Evolutionary conservation across 1,139 yeast species (phyloP).

Genomic region (Petasospora fabianii): DNA sequence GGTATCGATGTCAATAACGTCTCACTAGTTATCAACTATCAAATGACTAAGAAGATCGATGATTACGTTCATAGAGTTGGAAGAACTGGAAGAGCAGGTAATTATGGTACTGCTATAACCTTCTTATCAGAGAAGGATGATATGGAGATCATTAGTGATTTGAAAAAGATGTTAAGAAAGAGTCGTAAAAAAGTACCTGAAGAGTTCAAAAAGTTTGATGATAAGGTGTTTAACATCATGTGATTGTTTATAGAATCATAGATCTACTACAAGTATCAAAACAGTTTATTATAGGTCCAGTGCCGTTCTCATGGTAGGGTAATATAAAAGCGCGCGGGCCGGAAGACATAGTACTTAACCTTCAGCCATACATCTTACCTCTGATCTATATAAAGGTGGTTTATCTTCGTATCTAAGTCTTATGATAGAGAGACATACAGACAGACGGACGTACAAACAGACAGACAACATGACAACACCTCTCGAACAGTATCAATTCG

Average conservation of each 20-base stretch:
- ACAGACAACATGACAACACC: constrained; percentile 3
- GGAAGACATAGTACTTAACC: too few relatives aligned
- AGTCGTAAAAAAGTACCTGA: constrained; percentile 23
- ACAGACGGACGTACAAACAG: background rate
- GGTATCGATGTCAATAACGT: constrained; percentile 92
- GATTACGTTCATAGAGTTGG: constrained; percentile 93
- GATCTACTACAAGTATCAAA: too few relatives aligned
- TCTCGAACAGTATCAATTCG: constrained; percentile 7
- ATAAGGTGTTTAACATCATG: too few relatives aligned
- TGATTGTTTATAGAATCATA: too few relatives aligned
- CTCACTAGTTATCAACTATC: constrained; percentile 78
- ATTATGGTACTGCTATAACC: constrained; percentile 68
- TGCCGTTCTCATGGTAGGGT: too few relatives aligned
- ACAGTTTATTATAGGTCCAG: too few relatives aligned
- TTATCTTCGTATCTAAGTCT: background rate
- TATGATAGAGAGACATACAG: background rate
- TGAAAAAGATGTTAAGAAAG: constrained; percentile 21
- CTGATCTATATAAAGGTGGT: background rate
- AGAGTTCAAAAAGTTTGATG: constrained; percentile 17
- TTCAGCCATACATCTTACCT: background rate
- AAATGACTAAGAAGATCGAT: constrained; percentile 74
- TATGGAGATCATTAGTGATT: constrained; percentile 24
- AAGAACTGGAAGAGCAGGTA: constrained; percentile 95
- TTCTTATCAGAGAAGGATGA: constrained; percentile 62
- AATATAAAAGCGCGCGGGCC: constrained; percentile 1